Evolutionary conservation across 1,139 yeast genomes (phyloP), one percentile per base, ranked within the genome.

Genomic region (Blastobotrys proliferans): DNA sequence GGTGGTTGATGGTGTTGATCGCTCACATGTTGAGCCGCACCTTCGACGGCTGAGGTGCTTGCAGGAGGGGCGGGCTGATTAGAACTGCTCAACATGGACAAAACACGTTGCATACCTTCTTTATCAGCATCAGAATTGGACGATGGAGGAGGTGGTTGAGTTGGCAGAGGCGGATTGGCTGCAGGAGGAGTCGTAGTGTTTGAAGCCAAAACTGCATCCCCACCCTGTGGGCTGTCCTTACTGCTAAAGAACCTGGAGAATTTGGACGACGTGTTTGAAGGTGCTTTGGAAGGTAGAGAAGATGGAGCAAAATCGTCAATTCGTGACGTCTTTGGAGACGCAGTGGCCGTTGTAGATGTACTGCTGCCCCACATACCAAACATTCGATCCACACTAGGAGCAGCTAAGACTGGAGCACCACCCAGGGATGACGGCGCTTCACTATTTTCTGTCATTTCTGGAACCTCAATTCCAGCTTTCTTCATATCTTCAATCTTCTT

Each of bases 71-170:
- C n/a, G n/a, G n/a, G n/a, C n/a, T n/a, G 9, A 25, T 43, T 33
- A 1, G 46, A 34, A 14, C 33, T 34, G 27, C 35, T 63, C 19
- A 63, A 57, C 56, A 60, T 58, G 2, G 57, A 57, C 61, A 62
- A 55, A 21, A 62, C 60, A 10, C 66, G 51, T 44, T 52, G 53
- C 46, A 58, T 59, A 17, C 67, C 67, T 32, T 54, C 58, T 44
- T 49, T 55, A 45, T 60, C 66, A 13, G 54, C 56, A 31, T 48
- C 58, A n/a, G n/a, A n/a, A n/a, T n/a, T n/a, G n/a, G n/a, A n/a
- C n/a, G n/a, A n/a, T n/a, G n/a, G n/a, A n/a, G n/a, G n/a, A n/a
- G n/a, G n/a, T n/a, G n/a, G 9, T 22, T 11, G 26, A 22, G 31
- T 10, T n/a, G n/a, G n/a, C n/a, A n/a, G n/a, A n/a, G n/a, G n/a